Conservation (phyloP, 2,329 filamentous ascomycete genomes). For the Xylaria sp. region DNA sequence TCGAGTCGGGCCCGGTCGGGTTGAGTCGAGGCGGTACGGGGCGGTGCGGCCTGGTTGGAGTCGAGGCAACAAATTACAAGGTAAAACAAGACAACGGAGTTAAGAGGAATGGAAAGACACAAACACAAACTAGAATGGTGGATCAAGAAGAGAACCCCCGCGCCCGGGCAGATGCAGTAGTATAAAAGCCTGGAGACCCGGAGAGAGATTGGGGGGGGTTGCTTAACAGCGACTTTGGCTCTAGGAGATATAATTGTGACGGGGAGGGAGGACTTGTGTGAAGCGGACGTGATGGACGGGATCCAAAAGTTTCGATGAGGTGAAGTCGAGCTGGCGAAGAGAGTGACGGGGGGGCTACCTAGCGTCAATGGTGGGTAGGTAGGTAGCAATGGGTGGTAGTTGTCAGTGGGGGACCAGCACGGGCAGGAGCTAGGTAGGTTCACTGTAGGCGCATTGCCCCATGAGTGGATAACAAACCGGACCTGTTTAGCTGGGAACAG, state of each 20-base stretch:
- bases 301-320: constrained; percentile 41
- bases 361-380: constrained; percentile 32
- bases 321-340: constrained; percentile 36
- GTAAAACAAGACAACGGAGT: constrained; percentile 34
- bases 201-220: neutral
- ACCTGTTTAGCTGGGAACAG: constrained; percentile 2
- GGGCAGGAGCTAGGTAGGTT: neutral
- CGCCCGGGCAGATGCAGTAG: constrained; percentile 23
- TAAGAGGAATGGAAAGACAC: constrained; percentile 30
- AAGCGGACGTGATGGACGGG: constrained; percentile 34
- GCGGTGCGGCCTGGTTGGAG: constrained; percentile 28
- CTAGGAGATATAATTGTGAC: constrained; percentile 36
- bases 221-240: constrained; percentile 25
- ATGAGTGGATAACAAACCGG: too few relatives aligned
- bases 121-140: constrained; percentile 28
- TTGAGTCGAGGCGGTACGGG: constrained; percentile 25
- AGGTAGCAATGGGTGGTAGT: constrained; percentile 7
- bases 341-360: constrained; percentile 36
- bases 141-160: constrained; percentile 27
- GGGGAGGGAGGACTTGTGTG: constrained; percentile 27
- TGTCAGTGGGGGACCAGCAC: constrained; percentile 18
- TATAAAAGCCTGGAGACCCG: constrained; percentile 24
- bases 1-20: constrained; percentile 29
- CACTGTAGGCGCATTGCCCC: too few relatives aligned
- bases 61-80: constrained; percentile 32